Conservation (phyloP, 2,329 filamentous ascomycete genomes). For the Chaetomiaceae sp. region DNA sequence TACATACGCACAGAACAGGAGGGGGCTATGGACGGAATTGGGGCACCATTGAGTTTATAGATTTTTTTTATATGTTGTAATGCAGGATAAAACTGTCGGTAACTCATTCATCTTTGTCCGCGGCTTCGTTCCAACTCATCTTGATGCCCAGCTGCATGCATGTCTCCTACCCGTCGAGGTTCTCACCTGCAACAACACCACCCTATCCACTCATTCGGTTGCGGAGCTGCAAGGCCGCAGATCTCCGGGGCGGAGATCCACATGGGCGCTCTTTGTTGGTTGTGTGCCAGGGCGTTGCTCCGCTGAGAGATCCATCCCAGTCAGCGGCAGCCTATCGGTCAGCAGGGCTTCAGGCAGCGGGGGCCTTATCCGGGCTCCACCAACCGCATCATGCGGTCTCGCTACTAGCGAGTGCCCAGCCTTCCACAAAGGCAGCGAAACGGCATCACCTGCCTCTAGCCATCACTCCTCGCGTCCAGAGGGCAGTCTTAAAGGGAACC, state of each 20-base stretch:
- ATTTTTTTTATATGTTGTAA: neutral
- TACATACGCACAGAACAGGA: no score
- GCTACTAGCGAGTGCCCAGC: constrained; percentile 3
- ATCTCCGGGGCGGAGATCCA: constrained; percentile 3
- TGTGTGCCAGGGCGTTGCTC: neutral
- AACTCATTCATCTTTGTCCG: neutral
- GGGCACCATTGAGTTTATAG: neutral
- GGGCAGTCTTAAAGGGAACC: constrained; percentile 1
- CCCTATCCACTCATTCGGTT: no score
- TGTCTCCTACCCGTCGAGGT: neutral
- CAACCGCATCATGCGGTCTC: constrained; percentile 13
- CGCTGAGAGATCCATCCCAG: neutral
- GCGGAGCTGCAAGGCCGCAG: constrained; percentile 6
- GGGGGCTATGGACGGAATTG: neutral
- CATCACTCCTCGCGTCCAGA: neutral
- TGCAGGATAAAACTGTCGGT: neutral
- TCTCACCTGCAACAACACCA: neutral
- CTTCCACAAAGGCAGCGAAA: constrained; percentile 11
- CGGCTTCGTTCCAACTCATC: neutral
- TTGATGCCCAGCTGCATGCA: neutral
- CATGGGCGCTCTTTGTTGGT: neutral
- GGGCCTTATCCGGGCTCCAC: constrained; percentile 4
- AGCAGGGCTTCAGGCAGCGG: constrained; percentile 9
- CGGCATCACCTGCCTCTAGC: constrained; percentile 3
- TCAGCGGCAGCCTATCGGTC: constrained; percentile 14